Conservation (phyloP, 805 yeast species). For the Alloascoidea africana region DNA sequence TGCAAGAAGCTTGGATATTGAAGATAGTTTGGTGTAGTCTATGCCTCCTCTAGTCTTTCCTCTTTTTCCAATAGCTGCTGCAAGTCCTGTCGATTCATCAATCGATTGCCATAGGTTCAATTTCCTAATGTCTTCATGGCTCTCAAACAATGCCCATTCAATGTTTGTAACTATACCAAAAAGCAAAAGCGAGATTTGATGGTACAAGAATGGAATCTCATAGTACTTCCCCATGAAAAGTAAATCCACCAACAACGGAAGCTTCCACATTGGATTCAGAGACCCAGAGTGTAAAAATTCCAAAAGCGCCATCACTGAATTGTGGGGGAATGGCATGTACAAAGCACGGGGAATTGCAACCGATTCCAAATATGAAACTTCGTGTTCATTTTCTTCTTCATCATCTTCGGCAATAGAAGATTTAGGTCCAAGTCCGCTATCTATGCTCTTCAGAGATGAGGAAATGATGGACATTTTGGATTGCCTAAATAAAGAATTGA, state of each 20-base stretch:
- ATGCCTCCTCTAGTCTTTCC: not conserved
- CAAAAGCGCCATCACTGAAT: constrained; percentile 1
- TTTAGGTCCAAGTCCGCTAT: not conserved
- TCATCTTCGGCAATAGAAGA: no score
- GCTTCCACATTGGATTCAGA: not conserved
- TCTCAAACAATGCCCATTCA: not conserved
- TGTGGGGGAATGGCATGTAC: constrained; percentile 2
- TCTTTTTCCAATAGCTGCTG: not conserved
- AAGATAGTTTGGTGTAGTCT: not conserved
- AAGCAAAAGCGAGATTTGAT: not conserved
- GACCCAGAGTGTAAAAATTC: constrained; percentile 1
- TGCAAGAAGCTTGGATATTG: not conserved
- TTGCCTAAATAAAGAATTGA: not conserved
- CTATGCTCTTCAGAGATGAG: not conserved
- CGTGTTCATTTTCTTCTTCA: no score
- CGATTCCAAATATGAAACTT: not conserved
- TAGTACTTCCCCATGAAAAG: constrained; percentile 1
- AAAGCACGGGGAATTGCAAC: constrained; percentile 2
- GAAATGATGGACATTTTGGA: not conserved
- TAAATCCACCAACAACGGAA: not conserved
- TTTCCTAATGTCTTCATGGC: not conserved
- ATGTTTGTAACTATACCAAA: not conserved
- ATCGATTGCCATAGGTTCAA: not conserved
- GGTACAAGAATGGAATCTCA: not conserved
- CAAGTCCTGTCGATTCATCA: not conserved